A percentile compares a stretch with the other conserved stretches of the same genome.
Conservation (phyloP, 768 basidiomycete genomes). For the Boletus vermiculosoides region DNA sequence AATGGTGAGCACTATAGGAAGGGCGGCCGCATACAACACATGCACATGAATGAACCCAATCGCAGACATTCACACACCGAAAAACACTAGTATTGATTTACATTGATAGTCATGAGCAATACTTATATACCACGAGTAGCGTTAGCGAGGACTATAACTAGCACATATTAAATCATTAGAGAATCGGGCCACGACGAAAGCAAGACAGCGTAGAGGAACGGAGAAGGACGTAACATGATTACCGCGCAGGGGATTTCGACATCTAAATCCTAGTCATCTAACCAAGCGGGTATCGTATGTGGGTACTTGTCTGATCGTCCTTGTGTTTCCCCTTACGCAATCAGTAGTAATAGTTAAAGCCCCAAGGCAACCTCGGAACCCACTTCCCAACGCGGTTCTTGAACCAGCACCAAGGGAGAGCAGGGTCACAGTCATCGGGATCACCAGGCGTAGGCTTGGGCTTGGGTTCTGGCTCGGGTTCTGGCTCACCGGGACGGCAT, state of each 20-base stretch:
- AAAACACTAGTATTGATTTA: no score
- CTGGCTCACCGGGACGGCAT: slow-evolving; percentile 29
- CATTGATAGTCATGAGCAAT: no score
- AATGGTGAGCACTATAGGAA: not conserved
- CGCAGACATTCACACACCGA: no score
- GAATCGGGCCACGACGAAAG: not conserved
- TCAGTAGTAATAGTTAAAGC: slow-evolving; percentile 13
- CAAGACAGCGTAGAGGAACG: slow-evolving; percentile 7
- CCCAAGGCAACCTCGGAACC: slow-evolving; percentile 20
- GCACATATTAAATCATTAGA: slow-evolving; percentile 14
- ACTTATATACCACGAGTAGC: no score
- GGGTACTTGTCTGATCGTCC: slow-evolving; percentile 10
- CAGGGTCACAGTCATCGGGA: slow-evolving; percentile 22
- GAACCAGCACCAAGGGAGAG: slow-evolving; percentile 18
- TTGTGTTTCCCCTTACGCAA: not conserved
- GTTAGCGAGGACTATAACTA: not conserved
- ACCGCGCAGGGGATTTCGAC: slow-evolving; percentile 1
- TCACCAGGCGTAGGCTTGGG: slow-evolving; percentile 29
- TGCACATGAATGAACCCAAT: no score
- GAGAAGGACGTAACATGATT: not conserved
- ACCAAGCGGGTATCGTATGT: slow-evolving; percentile 15
- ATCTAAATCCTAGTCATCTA: slow-evolving; percentile 13
- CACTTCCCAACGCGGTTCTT: slow-evolving; percentile 7
- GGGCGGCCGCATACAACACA: not conserved
- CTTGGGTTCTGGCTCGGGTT: not conserved